These are phyloP conservation scores for Neurospora cerealis DNA, from an alignment of 495 filamentous ascomycete species.

Conservation along the genomic window DNA sequence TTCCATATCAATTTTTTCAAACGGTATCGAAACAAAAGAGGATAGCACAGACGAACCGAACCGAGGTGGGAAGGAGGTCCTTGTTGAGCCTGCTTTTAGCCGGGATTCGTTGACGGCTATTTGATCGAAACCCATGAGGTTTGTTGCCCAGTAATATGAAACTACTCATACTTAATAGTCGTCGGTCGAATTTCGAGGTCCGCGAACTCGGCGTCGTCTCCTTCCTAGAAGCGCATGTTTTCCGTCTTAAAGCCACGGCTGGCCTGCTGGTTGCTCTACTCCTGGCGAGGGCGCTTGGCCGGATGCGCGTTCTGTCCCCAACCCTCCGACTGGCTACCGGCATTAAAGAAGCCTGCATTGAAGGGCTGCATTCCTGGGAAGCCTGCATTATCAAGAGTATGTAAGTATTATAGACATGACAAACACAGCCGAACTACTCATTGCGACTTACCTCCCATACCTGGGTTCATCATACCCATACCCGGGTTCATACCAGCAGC, in stretches of 20 bases:
- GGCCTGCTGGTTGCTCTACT: slow-evolving; percentile 15
- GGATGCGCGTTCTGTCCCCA: slow-evolving; percentile 73
- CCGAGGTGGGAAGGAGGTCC: not conserved
- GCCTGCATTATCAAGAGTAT: slow-evolving; percentile 26
- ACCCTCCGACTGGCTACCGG: slow-evolving; percentile 32
- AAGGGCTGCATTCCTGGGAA: slow-evolving; percentile 66
- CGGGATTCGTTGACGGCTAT: not conserved
- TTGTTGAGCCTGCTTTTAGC: not conserved
- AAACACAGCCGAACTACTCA: not conserved
- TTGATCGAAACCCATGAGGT: not conserved
- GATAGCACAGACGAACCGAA: not conserved
- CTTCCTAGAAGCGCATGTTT: not conserved
- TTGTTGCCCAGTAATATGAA: not conserved
- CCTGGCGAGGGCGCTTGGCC: slow-evolving; percentile 59
- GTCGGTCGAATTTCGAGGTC: not conserved
- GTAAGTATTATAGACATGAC: not conserved
- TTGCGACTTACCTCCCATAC: slow-evolving; percentile 47
- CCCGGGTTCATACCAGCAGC: slow-evolving; percentile 37
- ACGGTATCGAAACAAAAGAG: not conserved
- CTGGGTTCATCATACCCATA: slow-evolving; percentile 56
- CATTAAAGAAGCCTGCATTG: slow-evolving; percentile 71
- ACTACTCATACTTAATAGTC: not conserved
- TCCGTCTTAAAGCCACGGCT: not conserved
- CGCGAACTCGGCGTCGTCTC: not conserved
- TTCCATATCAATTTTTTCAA: not conserved